phyloP scores from a whole-genome alignment of 1,284 basidiomycete species.

The Ustilago trichophora region DNA sequence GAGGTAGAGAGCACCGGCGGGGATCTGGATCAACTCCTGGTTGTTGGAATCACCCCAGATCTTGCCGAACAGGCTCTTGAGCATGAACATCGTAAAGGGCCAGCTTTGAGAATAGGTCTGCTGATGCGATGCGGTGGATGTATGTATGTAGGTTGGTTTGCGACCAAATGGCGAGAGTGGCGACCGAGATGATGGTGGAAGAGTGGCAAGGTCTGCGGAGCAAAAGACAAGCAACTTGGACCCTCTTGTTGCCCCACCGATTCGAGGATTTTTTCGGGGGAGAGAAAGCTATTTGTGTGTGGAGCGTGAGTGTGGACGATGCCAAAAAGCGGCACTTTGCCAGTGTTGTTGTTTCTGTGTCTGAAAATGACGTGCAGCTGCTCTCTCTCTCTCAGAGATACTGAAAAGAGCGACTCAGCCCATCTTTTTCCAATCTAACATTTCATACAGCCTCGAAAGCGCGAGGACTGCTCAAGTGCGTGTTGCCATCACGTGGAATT shows the following conservation, averaged over 20 bases:
- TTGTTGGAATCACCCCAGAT: conserved; percentile 76
- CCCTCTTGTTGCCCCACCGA: background rate
- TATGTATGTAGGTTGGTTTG: no score
- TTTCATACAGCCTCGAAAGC: no score
- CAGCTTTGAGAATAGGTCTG: no score
- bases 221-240: conserved; percentile 21
- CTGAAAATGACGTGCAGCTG: conserved; percentile 18
- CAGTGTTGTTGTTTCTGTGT: conserved; percentile 7
- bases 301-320: conserved; percentile 6
- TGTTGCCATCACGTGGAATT: conserved; percentile 21
- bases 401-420: conserved; percentile 15
- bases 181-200: conserved; percentile 16
- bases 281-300: no score
- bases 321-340: conserved; percentile 1
- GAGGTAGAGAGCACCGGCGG: conserved; percentile 88
- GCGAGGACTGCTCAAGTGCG: conserved; percentile 1
- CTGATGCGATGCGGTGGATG: no score
- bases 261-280: conserved; percentile 1
- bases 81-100: conserved; percentile 79
- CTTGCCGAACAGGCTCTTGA: conserved; percentile 85
- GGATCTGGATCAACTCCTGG: conserved; percentile 82
- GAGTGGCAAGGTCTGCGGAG: no score
- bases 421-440: background rate
- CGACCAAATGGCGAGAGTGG: background rate
- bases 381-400: background rate